Evolutionary conservation across 768 basidiomycete genomes (phyloP).

Genomic region (Tricholoma hemisulphureum): DNA sequence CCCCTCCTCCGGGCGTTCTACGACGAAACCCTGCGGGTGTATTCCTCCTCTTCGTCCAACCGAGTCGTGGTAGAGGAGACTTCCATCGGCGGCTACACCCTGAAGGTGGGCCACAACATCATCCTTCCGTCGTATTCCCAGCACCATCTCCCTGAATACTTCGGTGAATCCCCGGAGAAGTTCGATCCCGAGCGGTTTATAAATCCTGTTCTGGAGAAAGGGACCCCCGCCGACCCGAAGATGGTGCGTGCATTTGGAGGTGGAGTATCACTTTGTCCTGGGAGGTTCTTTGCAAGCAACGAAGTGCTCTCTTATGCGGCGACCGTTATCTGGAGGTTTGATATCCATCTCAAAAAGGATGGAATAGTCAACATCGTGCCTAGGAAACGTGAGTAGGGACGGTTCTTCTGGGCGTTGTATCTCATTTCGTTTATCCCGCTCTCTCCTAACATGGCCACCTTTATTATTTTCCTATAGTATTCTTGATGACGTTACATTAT

Average conservation of each 20-base stretch:
- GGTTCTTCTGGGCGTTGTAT: too few relatives aligned
- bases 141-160: not conserved
- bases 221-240: not conserved
- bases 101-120: not conserved
- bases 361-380: not conserved
- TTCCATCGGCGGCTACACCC: not conserved
- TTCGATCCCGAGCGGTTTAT: not conserved
- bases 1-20: not conserved
- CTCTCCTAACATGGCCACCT: too few relatives aligned
- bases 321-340: not conserved
- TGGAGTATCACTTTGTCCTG: not conserved
- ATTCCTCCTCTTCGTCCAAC: not conserved
- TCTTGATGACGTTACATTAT: too few relatives aligned
- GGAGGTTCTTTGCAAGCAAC: not conserved
- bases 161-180: not conserved
- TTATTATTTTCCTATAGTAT: too few relatives aligned
- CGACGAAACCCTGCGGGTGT: not conserved
- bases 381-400: not conserved
- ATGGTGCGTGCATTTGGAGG: conserved; percentile 1
- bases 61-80: not conserved
- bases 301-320: not conserved
- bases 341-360: not conserved
- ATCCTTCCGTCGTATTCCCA: not conserved
- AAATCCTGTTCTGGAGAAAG: not conserved
- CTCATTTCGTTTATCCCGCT: too few relatives aligned